These are phyloP conservation scores for Vachellia pachyceras DNA, from an alignment of 306 rosid genomes.

Conservation along the genomic window DNA sequence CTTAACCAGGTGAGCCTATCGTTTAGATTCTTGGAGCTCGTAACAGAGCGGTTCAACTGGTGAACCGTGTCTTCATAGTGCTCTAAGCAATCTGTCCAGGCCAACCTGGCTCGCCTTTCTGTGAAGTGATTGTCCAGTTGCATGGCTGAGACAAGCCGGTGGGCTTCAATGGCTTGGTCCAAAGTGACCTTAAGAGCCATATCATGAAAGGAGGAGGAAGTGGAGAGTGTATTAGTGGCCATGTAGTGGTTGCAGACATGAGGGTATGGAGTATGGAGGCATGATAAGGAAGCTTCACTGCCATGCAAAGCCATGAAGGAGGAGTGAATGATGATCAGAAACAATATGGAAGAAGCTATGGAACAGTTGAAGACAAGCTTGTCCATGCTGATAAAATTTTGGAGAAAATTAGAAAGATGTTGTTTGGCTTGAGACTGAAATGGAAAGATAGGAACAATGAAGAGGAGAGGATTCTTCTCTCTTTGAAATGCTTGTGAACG, in stretches of 20 bases:
- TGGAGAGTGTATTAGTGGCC: constrained; percentile 43
- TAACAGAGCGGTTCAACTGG: constrained; percentile 58
- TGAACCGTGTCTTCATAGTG: constrained; percentile 70
- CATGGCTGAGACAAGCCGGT: constrained; percentile 58
- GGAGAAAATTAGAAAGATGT: neutral
- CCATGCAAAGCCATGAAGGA: constrained; percentile 45
- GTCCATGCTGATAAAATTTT: constrained; percentile 36
- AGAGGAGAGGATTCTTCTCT: constrained; percentile 4
- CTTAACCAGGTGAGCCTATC: constrained; percentile 72
- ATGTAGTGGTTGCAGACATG: constrained; percentile 59
- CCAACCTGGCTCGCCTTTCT: constrained; percentile 48
- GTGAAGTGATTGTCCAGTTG: constrained; percentile 43
- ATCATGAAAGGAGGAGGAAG: constrained; percentile 52
- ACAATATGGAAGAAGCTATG: constrained; percentile 20
- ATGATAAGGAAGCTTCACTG: constrained; percentile 39
- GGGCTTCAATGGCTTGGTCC: constrained; percentile 71
- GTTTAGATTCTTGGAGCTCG: constrained; percentile 37
- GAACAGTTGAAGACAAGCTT: constrained; percentile 43
- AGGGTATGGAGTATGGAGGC: constrained; percentile 83
- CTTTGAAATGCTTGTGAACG: constrained; percentile 25
- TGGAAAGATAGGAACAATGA: neutral
- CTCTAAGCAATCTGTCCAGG: constrained; percentile 78
- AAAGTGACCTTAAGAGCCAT: constrained; percentile 55
- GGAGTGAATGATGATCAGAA: constrained; percentile 32
- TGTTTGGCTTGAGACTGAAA: neutral